phyloP scores from a whole-genome alignment of 345 rosid genomes.

The Psidium guajava region DNA sequence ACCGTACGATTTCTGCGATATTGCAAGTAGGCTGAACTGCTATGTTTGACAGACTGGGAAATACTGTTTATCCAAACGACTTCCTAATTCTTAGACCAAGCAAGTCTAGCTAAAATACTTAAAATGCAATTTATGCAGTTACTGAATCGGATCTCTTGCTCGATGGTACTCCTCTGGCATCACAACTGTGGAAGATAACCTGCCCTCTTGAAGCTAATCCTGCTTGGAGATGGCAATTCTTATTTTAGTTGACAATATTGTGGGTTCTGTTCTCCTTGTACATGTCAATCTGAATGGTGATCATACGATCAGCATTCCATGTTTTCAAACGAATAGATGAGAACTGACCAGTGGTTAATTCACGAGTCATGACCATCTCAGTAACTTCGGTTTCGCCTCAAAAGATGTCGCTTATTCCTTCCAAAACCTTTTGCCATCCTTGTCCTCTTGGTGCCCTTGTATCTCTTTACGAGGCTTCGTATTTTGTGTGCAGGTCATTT shows the following conservation, averaged over 20 bases:
- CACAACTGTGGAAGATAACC: constrained; percentile 34
- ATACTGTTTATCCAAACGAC: not conserved
- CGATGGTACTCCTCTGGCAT: constrained; percentile 3
- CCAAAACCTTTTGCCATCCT: not conserved
- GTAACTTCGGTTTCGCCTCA: not conserved
- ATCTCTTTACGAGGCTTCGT: not conserved
- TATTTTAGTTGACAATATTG: not conserved
- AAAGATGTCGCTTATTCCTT: not conserved
- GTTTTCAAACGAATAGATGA: not conserved
- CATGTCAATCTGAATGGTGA: not conserved
- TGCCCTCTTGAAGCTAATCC: constrained; percentile 65
- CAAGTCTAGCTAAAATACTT: not conserved
- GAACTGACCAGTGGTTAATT: not conserved
- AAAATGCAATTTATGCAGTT: not conserved
- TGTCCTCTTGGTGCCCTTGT: not conserved
- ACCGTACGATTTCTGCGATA: constrained; percentile 16
- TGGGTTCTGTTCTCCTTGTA: not conserved
- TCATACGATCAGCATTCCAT: not conserved
- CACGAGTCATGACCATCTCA: not conserved
- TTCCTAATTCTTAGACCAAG: not conserved
- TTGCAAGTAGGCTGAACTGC: constrained; percentile 28
- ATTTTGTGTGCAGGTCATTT: constrained; percentile 50
- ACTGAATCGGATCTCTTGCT: constrained; percentile 14
- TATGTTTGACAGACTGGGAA: not conserved
- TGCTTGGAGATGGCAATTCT: constrained; percentile 77